Base-by-base conservation (phyloP, 2,329 filamentous ascomycete species). In the Xylariaceae sp. region DNA sequence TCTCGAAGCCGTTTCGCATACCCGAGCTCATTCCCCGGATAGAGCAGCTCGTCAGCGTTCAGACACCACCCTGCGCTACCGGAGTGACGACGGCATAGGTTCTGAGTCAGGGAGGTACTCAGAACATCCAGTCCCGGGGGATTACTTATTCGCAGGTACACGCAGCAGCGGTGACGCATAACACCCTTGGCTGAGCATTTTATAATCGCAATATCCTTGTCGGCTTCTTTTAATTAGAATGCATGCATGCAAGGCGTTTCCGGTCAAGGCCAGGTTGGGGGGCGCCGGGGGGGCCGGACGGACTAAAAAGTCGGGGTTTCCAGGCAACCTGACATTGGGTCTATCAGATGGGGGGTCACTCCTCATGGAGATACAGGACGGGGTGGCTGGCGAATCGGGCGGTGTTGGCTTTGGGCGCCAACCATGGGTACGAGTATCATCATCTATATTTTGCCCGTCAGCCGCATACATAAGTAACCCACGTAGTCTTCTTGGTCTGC, bases 1-100 rank as follows among this genome's bases (percentile, higher is more conserved):
- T 90, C 22, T 80, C 80, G 1, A 90, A 90, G 52, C 84, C 85
- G 3, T 90, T 89, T 52, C 72, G 77, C n/a, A 78, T 84, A 33
- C 70, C 71, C n/a, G 78, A 85, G 35, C 57, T 86, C 33, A 65
- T 83, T 28, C 75, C 75, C 11, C 80, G 80, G 53, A 80, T 86
- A 40, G 68, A 76, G 40, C 70, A 76, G 51, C 56, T 77, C 13
- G 65, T 57, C 19, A 44, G 43, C 14, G 40, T 40, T n/a, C 44
- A 45, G 23, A 39, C 44, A 11, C 42, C 42, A 14, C 45, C n/a
- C n/a, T n/a, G n/a, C n/a, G n/a, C 42, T 29, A 24, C 37, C 29
- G 43, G 43, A 29, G 11, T 31, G 15, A 18, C 36, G 15, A 36
- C 37, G 26, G 43, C 39, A 28, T 44, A 34, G 34, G 7, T n/a